Conservation (phyloP, 257 asterid species). For the Solanum arcanum region DNA sequence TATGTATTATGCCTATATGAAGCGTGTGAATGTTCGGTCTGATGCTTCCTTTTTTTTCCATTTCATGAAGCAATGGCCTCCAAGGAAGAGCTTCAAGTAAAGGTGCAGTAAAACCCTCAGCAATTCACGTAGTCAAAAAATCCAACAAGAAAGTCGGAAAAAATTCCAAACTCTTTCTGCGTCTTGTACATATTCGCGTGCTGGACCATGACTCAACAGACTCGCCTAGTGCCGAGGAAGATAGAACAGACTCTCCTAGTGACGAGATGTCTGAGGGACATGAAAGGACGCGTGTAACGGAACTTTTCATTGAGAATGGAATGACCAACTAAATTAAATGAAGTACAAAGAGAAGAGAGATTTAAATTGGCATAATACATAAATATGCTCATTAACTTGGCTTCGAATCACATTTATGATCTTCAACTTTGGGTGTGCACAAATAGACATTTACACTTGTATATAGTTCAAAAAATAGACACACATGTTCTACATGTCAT, state of each 20-base stretch:
- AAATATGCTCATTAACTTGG: no score
- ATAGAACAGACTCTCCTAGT: neutral
- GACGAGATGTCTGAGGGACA: no score
- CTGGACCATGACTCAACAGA: neutral
- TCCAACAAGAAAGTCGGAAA: neutral
- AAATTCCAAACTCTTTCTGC: neutral
- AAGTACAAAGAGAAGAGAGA: neutral
- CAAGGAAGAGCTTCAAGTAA: neutral
- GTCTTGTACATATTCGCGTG: neutral
- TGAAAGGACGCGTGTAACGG: neutral
- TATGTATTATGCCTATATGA: no score
- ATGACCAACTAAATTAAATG: neutral
- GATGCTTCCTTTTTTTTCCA: neutral
- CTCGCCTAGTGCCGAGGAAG: no score
- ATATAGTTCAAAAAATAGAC: no score
- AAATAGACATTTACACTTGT: no score
- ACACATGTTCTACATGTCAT: no score
- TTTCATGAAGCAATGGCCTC: no score
- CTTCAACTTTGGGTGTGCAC: no score
- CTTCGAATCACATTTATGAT: no score
- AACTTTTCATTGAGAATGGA: neutral
- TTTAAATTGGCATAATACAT: neutral
- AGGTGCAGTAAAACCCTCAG: no score
- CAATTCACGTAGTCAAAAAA: neutral
- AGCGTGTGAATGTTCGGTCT: neutral